Conservation (phyloP, 768 basidiomycete genomes). For the Trametes cubensis region DNA sequence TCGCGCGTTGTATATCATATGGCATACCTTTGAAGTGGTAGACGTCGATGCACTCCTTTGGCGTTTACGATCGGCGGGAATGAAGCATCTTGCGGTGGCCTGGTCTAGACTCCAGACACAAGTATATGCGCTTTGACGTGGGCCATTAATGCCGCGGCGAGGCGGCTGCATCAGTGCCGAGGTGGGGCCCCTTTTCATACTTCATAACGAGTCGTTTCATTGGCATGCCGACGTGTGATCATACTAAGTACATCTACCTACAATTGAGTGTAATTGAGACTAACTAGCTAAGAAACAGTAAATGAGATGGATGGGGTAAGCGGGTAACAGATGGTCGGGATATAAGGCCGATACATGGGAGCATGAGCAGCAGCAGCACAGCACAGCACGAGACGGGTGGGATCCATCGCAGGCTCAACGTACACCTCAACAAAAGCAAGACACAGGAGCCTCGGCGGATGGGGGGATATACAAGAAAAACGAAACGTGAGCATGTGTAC, state of each 20-base stretch:
- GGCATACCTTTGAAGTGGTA: no score
- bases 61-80: no score
- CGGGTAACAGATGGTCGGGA: slow-evolving; percentile 12
- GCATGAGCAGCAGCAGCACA: not conserved
- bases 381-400: slow-evolving; percentile 1
- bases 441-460: slow-evolving; percentile 22
- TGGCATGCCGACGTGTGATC: not conserved
- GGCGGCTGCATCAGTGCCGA: no score
- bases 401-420: slow-evolving; percentile 24
- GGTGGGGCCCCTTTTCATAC: no score
- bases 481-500: not conserved
- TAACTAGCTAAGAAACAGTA: slow-evolving; percentile 3
- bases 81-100: no score
- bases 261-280: slow-evolving; percentile 6
- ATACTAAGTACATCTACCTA: slow-evolving; percentile 5
- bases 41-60: no score
- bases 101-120: no score
- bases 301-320: not conserved
- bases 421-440: slow-evolving; percentile 14
- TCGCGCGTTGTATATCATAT: no score
- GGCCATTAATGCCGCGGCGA: no score
- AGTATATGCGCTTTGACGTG: no score
- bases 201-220: not conserved
- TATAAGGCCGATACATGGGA: slow-evolving; percentile 12
- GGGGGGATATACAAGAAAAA: slow-evolving; percentile 9